Evolutionary conservation across 1,139 yeast genomes (phyloP), one percentile per base, ranked within the genome.

Genomic region (Diutina rugosa): DNA sequence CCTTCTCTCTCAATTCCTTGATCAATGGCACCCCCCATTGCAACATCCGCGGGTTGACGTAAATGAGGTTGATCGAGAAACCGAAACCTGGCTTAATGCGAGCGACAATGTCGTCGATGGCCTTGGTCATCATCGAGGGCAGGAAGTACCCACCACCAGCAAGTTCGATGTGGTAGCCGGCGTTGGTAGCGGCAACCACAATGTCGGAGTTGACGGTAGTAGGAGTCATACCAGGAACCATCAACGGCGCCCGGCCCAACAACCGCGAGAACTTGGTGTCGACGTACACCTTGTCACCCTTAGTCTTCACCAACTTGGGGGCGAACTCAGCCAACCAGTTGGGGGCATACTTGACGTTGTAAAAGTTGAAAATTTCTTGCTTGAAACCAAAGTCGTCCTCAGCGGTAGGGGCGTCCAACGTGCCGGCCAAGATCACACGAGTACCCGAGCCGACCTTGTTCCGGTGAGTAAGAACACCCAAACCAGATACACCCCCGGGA

Each of bases 161-260:
- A 66, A 93, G 79, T 77, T 93, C 99, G 68, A 93, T 90, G 68
- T 90, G 96, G 76, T 91, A 93, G 60, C 99, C 99, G 57, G 98
- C 90, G 68, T 91, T 91, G 67, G 90, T 80, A 46, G 97, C 85
- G 48, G 96, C 96, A 61, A 96, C 85, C 58, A 93, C 93, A 67
- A 93, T 90, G 60, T 89, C 93, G 55, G 99, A 93, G 63, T 90
- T 86, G 58, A 91, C 97, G 32, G 99, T 93, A 55, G 96, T 84
- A 67, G 99, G 99, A 49, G 99, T 93, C 99, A 93, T 93, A 77
- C 99, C 99, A 55, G 99, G 97, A 63, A 93, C 95, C 87, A 95
- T 87, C 63, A 93, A 77, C 60, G 99, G 99, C 60, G 99, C 93
- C 74, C 91, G 88, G 60, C 98, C 97, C 61, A 93, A 76, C 66